Evolutionary conservation across 148 eudicot genomes (phyloP).

Genomic region (Nyssa sinensis): DNA sequence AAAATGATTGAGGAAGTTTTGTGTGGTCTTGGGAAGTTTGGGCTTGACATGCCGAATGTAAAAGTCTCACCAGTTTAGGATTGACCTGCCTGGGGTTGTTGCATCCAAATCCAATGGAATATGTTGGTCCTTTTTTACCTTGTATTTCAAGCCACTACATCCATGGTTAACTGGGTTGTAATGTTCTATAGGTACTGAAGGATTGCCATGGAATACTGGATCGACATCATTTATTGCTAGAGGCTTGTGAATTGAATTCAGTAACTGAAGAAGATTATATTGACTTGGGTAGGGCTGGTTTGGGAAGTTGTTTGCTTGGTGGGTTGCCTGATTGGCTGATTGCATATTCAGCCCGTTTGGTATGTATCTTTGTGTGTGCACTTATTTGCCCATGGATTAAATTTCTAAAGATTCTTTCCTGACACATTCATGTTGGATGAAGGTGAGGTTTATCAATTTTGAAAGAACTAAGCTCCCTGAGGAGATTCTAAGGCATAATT

Average conservation of each 20-base stretch:
- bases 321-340: conserved; percentile 97
- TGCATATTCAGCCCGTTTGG: conserved; percentile 94
- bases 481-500: conserved; percentile 75
- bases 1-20: no score
- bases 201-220: conserved; percentile 89
- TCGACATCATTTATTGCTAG: conserved; percentile 71
- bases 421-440: conserved; percentile 16
- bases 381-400: not conserved
- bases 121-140: not conserved
- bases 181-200: conserved; percentile 63
- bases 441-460: conserved; percentile 91
- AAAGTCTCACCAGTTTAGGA: no score
- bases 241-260: conserved; percentile 86
- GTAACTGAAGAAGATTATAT: conserved; percentile 96
- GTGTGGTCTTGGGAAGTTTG: not conserved
- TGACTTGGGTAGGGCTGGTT: conserved; percentile 85
- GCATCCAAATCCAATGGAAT: not conserved
- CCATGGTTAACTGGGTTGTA: conserved; percentile 2
- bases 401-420: conserved; percentile 3
- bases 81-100: not conserved
- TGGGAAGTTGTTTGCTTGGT: conserved; percentile 91
- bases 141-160: not conserved
- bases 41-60: not conserved
- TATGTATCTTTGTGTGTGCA: conserved; percentile 27
- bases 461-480: conserved; percentile 90